Evolutionary conservation across 352 stramenopile species (phyloP).

Genomic region (Phytopythium oedochilum): DNA sequence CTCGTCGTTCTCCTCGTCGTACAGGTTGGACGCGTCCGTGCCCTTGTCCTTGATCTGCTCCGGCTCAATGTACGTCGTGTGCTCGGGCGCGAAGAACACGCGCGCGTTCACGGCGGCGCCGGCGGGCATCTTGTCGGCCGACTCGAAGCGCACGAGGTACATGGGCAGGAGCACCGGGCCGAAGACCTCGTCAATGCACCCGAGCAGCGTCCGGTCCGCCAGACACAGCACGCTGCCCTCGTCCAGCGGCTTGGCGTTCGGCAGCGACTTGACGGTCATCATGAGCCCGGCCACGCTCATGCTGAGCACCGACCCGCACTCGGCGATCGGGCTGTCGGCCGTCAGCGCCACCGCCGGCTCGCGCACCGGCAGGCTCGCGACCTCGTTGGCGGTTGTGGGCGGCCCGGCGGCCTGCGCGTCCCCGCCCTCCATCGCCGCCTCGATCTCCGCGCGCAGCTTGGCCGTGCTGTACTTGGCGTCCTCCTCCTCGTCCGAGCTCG

Average conservation of each 20-base stretch:
- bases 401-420: slow-evolving; percentile 36
- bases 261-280: slow-evolving; percentile 74
- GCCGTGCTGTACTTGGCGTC: slow-evolving; percentile 13
- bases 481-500: slow-evolving; percentile 21
- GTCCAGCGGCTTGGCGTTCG: slow-evolving; percentile 54
- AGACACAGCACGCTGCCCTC: slow-evolving; percentile 83
- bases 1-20: slow-evolving; percentile 82
- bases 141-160: slow-evolving; percentile 83
- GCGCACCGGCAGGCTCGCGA: slow-evolving; percentile 45
- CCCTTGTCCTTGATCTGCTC: slow-evolving; percentile 79
- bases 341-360: slow-evolving; percentile 71
- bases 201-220: slow-evolving; percentile 66
- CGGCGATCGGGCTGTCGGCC: slow-evolving; percentile 57
- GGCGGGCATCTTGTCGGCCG: slow-evolving; percentile 55
- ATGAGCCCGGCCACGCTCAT: slow-evolving; percentile 57
- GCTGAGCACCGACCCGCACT: slow-evolving; percentile 64
- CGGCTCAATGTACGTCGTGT: slow-evolving; percentile 77
- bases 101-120: slow-evolving; percentile 29
- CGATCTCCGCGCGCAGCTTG: slow-evolving; percentile 66
- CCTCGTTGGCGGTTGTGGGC: slow-evolving; percentile 65
- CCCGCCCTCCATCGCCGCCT: slow-evolving; percentile 72
- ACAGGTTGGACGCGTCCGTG: slow-evolving; percentile 84
- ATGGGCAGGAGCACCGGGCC: slow-evolving; percentile 82
- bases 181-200: slow-evolving; percentile 84
- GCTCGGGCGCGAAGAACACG: slow-evolving; percentile 73